These are phyloP conservation scores for Colletotrichum viniferum DNA, from an alignment of 2,329 filamentous ascomycete genomes.

Conservation along the genomic window DNA sequence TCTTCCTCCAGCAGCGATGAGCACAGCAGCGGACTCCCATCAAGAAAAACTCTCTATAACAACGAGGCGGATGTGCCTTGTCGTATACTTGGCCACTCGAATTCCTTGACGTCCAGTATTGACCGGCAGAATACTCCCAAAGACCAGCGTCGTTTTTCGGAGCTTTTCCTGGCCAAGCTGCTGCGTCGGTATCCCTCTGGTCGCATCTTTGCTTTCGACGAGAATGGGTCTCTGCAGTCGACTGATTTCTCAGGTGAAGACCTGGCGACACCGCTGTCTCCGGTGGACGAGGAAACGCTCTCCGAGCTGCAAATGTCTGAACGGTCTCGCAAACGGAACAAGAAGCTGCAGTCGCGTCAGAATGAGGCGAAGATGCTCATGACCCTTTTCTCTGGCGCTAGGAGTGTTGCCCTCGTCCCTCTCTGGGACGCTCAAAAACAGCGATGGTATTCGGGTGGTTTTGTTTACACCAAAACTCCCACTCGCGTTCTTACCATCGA, in stretches of 20 bases:
- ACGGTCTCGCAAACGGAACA: not conserved
- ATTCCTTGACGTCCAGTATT: conserved; percentile 34
- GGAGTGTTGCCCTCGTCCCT: conserved; percentile 51
- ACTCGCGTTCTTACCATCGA: conserved; percentile 48
- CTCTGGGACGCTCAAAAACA: conserved; percentile 51
- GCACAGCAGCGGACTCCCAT: not conserved
- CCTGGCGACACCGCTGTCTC: not conserved
- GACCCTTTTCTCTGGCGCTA: conserved; percentile 43
- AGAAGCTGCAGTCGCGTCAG: not conserved
- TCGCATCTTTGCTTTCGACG: conserved; percentile 49
- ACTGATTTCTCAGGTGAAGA: conserved; percentile 33
- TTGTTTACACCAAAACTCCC: conserved; percentile 50
- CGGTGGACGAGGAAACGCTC: not conserved
- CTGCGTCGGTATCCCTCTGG: conserved; percentile 50
- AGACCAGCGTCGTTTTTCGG: conserved; percentile 32
- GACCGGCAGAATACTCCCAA: conserved; percentile 26
- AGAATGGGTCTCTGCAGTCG: conserved; percentile 37
- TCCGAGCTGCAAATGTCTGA: not conserved
- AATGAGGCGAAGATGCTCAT: conserved; percentile 35
- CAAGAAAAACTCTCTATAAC: not conserved
- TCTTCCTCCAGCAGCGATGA: conserved; percentile 25
- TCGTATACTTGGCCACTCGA: conserved; percentile 43
- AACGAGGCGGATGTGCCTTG: conserved; percentile 23
- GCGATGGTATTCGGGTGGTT: conserved; percentile 53
- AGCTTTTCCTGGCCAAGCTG: conserved; percentile 43